A percentile compares a stretch with the other conserved stretches of the same genome.
Evolutionary conservation across 176 grass and related monocot genomes (phyloP).

Genomic region (Pontederia paniculata): DNA sequence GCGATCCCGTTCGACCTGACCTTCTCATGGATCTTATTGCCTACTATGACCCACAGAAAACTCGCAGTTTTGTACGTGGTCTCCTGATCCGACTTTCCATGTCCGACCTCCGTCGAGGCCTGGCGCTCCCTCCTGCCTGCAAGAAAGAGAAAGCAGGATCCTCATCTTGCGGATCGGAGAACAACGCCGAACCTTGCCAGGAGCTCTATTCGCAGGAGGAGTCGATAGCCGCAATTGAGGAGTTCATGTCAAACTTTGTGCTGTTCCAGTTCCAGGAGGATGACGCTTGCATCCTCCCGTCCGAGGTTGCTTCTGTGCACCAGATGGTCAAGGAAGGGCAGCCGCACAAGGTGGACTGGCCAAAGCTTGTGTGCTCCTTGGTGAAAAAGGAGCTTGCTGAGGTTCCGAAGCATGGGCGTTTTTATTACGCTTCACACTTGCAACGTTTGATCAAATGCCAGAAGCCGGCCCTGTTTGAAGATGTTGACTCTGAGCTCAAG

Average conservation of each 20-base stretch:
- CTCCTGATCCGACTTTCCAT: slow-evolving; percentile 39
- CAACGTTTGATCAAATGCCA: slow-evolving; percentile 55
- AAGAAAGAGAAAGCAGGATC: slow-evolving; percentile 27
- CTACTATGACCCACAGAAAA: slow-evolving; percentile 41
- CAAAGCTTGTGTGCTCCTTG: slow-evolving; percentile 56
- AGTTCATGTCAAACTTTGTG: slow-evolving; percentile 53
- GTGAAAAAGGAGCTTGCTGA: slow-evolving; percentile 78
- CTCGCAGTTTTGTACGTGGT: slow-evolving; percentile 56
- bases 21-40: slow-evolving; percentile 47
- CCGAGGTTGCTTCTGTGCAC: slow-evolving; percentile 49
- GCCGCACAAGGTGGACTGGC: slow-evolving; percentile 73
- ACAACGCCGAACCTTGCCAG: slow-evolving; percentile 1
- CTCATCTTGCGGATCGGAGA: neutral
- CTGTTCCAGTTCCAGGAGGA: slow-evolving; percentile 43
- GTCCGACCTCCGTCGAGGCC: slow-evolving; percentile 41
- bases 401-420: slow-evolving; percentile 35
- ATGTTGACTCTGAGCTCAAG: slow-evolving; percentile 17
- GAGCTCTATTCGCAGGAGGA: slow-evolving; percentile 29
- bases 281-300: slow-evolving; percentile 52
- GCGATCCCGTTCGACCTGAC: slow-evolving; percentile 34
- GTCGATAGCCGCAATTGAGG: slow-evolving; percentile 23
- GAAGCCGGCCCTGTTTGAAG: slow-evolving; percentile 35
- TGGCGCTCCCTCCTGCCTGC: slow-evolving; percentile 31
- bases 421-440: slow-evolving; percentile 58
- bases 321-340: slow-evolving; percentile 54